Base-by-base conservation (phyloP, 371 early-diverging fungal species). In the Umbelopsis sp. region DNA sequence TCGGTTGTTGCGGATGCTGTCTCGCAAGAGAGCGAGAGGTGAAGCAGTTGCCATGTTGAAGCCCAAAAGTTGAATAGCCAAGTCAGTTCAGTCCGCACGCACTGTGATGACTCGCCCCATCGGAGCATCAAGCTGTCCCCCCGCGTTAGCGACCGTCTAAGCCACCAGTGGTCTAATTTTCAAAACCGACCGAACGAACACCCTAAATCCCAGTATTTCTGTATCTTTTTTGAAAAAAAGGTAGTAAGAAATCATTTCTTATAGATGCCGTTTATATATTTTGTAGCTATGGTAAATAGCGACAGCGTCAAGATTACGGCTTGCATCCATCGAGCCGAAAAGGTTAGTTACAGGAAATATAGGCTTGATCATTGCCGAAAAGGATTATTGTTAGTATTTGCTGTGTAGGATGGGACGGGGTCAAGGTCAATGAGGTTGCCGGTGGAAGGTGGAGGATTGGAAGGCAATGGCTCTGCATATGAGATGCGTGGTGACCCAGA, bases 11-110 rank as follows among this genome's bases (percentile, higher is more conserved):
- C 85, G 78, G 2, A 89, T 90, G 52, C 75, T 88, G 41, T 89
- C 85, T 52, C 91, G 87, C 63, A 91, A 78, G 46, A 90, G 77
- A 38, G 82, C 74, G 63, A 91, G 76, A 14, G 91, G 87, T 63
- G 83, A 81, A 44, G 75, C 78, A 20, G 71, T 70, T 7, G 72
- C 69, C 71, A 67, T 71, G 18, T 48, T 48, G 14, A 18, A 20
- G 44, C 18, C 37, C 22, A 22, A 18, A 64, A 29, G 52, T 51
- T 12, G 57, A 35, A 32, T 35, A 16, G 35, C 35, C 29, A 57
- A 32, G 35, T 57, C 9, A 9, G 57, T 16, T 29, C 18, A 35
- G 3, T 16, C 29, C 7, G 48, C 20, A 18, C 7, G 48, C 20
- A 18, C 12, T 35, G 57, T 18, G 35, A 24, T 57, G 57, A 35